Conservation (phyloP, 805 yeast species). For the Cyberlindnera japonica region DNA sequence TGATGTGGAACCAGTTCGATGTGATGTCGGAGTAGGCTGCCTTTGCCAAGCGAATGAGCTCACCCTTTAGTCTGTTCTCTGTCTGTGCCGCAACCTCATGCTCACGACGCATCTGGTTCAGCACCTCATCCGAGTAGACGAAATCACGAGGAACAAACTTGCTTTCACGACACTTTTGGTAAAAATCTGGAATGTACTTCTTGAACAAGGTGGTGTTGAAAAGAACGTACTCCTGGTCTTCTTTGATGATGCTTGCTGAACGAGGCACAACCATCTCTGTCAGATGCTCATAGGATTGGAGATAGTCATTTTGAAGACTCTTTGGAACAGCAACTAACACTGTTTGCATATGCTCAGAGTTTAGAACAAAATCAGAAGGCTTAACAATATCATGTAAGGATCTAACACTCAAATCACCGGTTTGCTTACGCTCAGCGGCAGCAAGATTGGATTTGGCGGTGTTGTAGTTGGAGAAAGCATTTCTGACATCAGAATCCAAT, state of each 20-base stretch:
- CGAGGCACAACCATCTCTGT: slow-evolving; percentile 88
- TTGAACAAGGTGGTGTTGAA: slow-evolving; percentile 83
- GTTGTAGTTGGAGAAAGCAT: slow-evolving; percentile 70
- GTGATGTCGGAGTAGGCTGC: slow-evolving; percentile 89
- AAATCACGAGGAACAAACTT: slow-evolving; percentile 94
- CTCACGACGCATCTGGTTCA: slow-evolving; percentile 73
- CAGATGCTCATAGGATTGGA: slow-evolving; percentile 69
- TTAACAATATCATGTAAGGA: slow-evolving; percentile 86
- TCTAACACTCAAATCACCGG: slow-evolving; percentile 89
- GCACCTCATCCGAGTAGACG: slow-evolving; percentile 72
- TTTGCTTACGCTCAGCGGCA: slow-evolving; percentile 88
- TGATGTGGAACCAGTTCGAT: slow-evolving; percentile 86
- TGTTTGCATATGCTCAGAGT: slow-evolving; percentile 83
- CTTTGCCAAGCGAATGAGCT: slow-evolving; percentile 74
- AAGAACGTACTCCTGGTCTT: slow-evolving; percentile 70
- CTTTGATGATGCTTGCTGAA: slow-evolving; percentile 64
- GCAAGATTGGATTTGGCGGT: slow-evolving; percentile 78
- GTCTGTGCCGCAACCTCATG: slow-evolving; percentile 68
- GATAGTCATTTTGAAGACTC: slow-evolving; percentile 53
- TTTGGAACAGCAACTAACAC: slow-evolving; percentile 88
- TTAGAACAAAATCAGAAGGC: slow-evolving; percentile 76
- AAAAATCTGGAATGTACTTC: slow-evolving; percentile 69
- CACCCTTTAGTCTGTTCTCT: slow-evolving; percentile 71
- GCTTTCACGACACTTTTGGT: slow-evolving; percentile 69
- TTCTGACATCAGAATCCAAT: slow-evolving; percentile 80